phyloP scores from a whole-genome alignment of 2,329 filamentous ascomycete genomes.

The Clarireedia hainanense region DNA sequence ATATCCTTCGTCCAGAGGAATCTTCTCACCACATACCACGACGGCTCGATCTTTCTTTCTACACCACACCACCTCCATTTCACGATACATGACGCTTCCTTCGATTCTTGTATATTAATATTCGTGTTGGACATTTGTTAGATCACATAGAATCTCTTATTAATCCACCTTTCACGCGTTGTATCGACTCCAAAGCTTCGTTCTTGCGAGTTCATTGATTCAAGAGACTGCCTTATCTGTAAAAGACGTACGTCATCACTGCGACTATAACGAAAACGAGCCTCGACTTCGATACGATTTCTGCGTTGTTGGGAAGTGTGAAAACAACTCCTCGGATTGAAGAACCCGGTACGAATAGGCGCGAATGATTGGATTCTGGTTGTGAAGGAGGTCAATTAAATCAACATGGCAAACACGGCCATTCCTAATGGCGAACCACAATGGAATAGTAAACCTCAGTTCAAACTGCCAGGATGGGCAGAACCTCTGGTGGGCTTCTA shows the following conservation, averaged over 20 bases:
- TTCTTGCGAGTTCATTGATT: background rate
- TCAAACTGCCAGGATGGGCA: conserved; percentile 28
- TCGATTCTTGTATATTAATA: too few relatives aligned
- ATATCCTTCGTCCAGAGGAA: too few relatives aligned
- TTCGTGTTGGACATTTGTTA: too few relatives aligned
- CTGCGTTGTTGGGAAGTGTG: too few relatives aligned
- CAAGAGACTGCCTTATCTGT: background rate
- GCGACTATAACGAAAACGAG: background rate
- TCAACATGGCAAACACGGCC: background rate
- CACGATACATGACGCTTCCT: too few relatives aligned
- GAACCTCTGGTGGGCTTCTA: conserved; percentile 25
- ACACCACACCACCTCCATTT: too few relatives aligned
- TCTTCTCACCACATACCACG: too few relatives aligned
- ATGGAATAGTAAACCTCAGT: conserved; percentile 28
- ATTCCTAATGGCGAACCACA: conserved; percentile 19
- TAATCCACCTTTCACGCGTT: too few relatives aligned
- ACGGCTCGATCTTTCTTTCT: too few relatives aligned
- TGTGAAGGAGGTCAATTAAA: background rate
- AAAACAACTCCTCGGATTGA: too few relatives aligned
- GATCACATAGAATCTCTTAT: too few relatives aligned
- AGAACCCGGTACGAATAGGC: background rate
- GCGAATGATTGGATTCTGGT: background rate
- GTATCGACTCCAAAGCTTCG: too few relatives aligned
- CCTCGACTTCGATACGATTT: background rate
- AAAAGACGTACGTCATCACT: conserved; percentile 6